Evolutionary conservation across 305 asterid species (phyloP), one percentile per base, ranked within the genome.

Genomic region (Solanum aculeatissimum): DNA sequence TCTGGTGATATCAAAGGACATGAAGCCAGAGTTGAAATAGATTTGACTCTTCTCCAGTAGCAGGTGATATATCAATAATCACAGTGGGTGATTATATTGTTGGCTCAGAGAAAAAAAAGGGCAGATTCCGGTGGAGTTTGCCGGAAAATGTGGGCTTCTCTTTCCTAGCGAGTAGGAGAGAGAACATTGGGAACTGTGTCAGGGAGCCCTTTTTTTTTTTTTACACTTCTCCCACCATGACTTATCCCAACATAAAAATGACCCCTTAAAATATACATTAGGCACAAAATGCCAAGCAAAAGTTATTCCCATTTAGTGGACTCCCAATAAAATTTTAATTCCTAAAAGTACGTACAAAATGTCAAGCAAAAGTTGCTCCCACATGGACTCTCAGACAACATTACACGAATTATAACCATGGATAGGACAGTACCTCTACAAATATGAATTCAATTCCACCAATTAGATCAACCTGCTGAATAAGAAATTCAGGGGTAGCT

Each of bases 371-470:
- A 78, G 82, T 9, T 29, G 32, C 60, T 53, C 66, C 63, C 66
- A 3, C 42, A 78, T 18, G 82, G 27, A 32, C 82, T 78, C 47
- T 51, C 47, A 29, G 29, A 51, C 82, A 77, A 51, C 47, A 51
- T 51, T 78, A 78, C 49, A 32, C 53, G 45, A 45, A 51, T 70
- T 86, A 25, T 78, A 86, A 87, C 40, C 53, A 29, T 51, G 69
- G 49, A 74, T 82, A 86, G 88, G 83, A 32, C 60, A 53, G 45
- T 95, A 97, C 99, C 99, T 97, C 99, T 74, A 79, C 90, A 88
- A 97, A 94, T 85, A 97, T 94, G 85, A 95, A 93, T 54, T 92
- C 95, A 89, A 94, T 95, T 88, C 99, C 99, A 75, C 98, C 98
- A 84, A 95, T 95, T 89, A 93, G 90, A 92, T 95, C 98, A 85